phyloP scores from a whole-genome alignment of 2,329 filamentous ascomycete species.

The Colletotrichum sidae region DNA sequence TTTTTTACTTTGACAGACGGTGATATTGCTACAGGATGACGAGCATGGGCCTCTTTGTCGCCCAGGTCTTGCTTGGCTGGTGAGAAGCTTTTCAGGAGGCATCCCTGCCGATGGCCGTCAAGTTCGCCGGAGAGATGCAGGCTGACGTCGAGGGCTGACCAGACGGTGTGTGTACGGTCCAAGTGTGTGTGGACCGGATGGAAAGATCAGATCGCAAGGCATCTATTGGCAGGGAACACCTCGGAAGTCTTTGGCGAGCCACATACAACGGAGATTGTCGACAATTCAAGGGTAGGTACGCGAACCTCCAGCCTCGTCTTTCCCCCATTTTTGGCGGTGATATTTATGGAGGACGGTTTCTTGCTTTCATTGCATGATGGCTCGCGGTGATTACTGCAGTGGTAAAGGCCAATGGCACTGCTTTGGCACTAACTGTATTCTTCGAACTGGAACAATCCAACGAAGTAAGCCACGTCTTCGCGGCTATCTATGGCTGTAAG shows the following conservation, averaged over 20 bases:
- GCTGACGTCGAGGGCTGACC: conserved; percentile 36
- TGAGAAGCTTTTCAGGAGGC: conserved; percentile 10
- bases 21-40: too few relatives aligned
- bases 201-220: conserved; percentile 29
- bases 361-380: conserved; percentile 9
- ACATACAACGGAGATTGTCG: conserved; percentile 1
- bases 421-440: conserved; percentile 1
- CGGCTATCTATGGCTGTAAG: conserved; percentile 6
- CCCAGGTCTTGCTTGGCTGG: background rate
- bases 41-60: too few relatives aligned
- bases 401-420: background rate
- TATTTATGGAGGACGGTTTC: background rate
- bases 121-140: conserved; percentile 19
- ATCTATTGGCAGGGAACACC: conserved; percentile 9
- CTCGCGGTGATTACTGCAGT: conserved; percentile 11
- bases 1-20: too few relatives aligned
- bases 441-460: background rate
- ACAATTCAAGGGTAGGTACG: background rate
- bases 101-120: conserved; percentile 14
- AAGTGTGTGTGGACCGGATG: conserved; percentile 23
- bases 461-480: background rate
- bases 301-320: background rate
- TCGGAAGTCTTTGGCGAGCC: background rate
- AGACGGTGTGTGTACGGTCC: conserved; percentile 17
- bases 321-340: background rate